Evolutionary conservation across 164 flowering plant species (phyloP).

Genomic region (Houttuynia cordata): DNA sequence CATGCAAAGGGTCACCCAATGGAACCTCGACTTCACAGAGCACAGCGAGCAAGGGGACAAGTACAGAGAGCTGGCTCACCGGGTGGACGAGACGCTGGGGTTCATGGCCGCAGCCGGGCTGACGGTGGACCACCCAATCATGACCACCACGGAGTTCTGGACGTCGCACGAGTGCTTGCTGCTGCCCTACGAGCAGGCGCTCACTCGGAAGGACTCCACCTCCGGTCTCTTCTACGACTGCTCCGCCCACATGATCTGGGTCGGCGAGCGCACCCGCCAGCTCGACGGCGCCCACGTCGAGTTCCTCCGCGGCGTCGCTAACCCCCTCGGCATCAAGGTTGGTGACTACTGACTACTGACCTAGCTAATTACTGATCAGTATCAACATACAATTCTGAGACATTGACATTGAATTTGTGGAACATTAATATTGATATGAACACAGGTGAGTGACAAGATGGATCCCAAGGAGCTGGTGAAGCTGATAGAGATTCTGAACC

Average conservation of each 20-base stretch:
- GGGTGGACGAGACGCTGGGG: constrained; percentile 89
- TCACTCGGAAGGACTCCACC: constrained; percentile 81
- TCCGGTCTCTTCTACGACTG: constrained; percentile 84
- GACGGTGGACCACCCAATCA: constrained; percentile 72
- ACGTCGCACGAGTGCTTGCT: constrained; percentile 93
- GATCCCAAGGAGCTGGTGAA: constrained; percentile 71
- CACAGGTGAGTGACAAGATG: constrained; percentile 70
- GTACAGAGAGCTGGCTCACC: constrained; percentile 59
- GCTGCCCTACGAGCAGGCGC: constrained; percentile 81
- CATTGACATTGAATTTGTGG: too few species aligned
- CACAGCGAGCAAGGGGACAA: constrained; percentile 92
- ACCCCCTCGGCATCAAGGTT: constrained; percentile 87
- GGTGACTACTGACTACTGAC: too few species aligned
- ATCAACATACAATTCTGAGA: too few species aligned
- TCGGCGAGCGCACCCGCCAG: constrained; percentile 85
- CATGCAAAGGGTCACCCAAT: constrained; percentile 86
- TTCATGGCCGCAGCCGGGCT: constrained; percentile 93
- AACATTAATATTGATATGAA: too few species aligned
- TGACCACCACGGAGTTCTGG: constrained; percentile 89
- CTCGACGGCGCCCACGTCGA: constrained; percentile 95
- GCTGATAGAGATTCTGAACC: constrained; percentile 74
- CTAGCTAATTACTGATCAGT: too few species aligned
- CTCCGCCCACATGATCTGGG: constrained; percentile 95
- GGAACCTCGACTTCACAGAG: constrained; percentile 86
- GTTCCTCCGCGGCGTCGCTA: constrained; percentile 75